Base-by-base conservation (phyloP, 371 early-diverging fungal genomes). In the Phascolomyces articulosus region DNA sequence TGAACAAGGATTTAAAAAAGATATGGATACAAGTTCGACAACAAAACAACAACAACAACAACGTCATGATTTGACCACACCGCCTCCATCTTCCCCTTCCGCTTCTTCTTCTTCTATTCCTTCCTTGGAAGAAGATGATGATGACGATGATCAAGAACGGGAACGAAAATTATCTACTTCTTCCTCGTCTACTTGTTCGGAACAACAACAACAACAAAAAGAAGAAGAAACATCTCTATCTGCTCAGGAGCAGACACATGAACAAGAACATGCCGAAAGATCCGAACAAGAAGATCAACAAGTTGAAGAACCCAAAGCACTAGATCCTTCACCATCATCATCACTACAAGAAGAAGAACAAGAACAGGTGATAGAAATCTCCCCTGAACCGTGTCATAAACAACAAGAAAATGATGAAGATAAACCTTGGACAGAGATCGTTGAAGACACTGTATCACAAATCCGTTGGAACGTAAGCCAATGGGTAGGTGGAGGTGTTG, bases 401-500 rank as follows among this genome's bases (percentile, higher is more conserved):
- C 28, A 55, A 28, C 18, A 13, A n/a, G 40, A 57, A 20, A 40
- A 38, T 29, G 40, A 31, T n/a, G 29, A 20, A 34, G 40, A 41
- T 26, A 47, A 27, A 13, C 40, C 34, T n/a, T 44, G 57, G 57
- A 34, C 16, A 3, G 53, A 64, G 24, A 44, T 31, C 18, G 58
- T 66, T 34, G 60, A 69, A 40, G 57, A 69, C 16, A 60, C 53
- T 13, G 62, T 63, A 18, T 57, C 60, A 0, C 60, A 48, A 20
- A 23, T 61, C 10, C 64, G 69, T 3, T 69, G 69, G 69, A 55
- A 51, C 16, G 69, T 69, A 8, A 64, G 69, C 27, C 69, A 64
- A 47, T 64, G 60, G 64, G 63, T 69, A 2, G 69, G 69, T 34
- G 69, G 69, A 7, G 54, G 61, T 23, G 69, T 64, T 16, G 69